Evolutionary conservation across 139 green algal species (phyloP), one percentile per base, ranked within the genome.

Genomic region (Chlorella sp.): DNA sequence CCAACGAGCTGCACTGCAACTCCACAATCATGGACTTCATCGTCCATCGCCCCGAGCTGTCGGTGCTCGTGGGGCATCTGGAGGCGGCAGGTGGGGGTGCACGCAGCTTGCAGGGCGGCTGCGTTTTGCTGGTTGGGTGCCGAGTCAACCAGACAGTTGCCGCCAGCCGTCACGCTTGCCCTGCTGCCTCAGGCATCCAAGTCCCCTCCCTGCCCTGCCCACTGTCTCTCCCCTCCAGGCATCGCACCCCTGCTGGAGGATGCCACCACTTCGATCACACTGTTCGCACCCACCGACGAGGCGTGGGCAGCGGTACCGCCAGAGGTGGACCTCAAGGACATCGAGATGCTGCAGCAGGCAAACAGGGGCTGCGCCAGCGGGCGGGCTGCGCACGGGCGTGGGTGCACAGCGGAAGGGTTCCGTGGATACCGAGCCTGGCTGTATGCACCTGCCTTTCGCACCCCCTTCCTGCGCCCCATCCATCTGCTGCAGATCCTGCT

Each of bases 221-320:
- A 7, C 7, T 11, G 11, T 11, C 44, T 38, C 39, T 25, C 47
- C 1, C 51, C 30, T 47, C 39, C 47, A 80, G 74, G 74, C 47
- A 21, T 80, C 11, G 41, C 57, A n/a, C 30, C 74, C 18, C 51
- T 80, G 51, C 74, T 80, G 74, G 16, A 67, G 26, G 74, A 80
- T 51, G 16, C 74, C 51, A 26, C 74, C 11, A 56, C 74, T 30
- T 44, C 74, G 18, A 25, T 80, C 30, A 68, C 74, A 4, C 32
- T 80, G 18, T 80, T 68, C 32, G 74, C 74, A 1, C 74, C 74
- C 30, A 51, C 74, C 18, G 21, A 80, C 47, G 74, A 80, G n/a
- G 74, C 74, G 16, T 80, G 74, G 74, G 20, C 21, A 1, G 20
- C 6, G 18, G 74, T 80, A 51, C 36, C 28, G 28, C 47, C 7